phyloP scores from a whole-genome alignment of 2,329 filamentous ascomycete genomes.

The Cladobotryum mycophilum region DNA sequence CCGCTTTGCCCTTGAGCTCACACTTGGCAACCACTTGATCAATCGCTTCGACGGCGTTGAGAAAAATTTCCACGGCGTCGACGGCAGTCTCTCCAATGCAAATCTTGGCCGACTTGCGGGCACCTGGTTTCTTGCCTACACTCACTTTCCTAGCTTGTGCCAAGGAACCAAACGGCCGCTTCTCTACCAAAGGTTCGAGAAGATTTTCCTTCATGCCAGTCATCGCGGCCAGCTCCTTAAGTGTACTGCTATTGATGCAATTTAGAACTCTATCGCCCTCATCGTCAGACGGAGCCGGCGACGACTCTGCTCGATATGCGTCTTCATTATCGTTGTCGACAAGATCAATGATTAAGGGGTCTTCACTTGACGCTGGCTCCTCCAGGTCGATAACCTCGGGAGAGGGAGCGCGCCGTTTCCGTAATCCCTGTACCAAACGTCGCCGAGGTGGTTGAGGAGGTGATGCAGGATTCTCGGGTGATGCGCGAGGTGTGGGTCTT shows the following conservation, averaged over 20 bases:
- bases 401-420: slow-evolving; percentile 20
- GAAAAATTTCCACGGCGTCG: slow-evolving; percentile 59
- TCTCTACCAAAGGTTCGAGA: slow-evolving; percentile 61
- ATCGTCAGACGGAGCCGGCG: slow-evolving; percentile 23
- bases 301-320: slow-evolving; percentile 30
- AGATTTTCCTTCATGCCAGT: slow-evolving; percentile 66
- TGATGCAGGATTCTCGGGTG: slow-evolving; percentile 2
- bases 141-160: slow-evolving; percentile 61
- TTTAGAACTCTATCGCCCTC: slow-evolving; percentile 52
- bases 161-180: slow-evolving; percentile 67
- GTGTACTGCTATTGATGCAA: slow-evolving; percentile 75
- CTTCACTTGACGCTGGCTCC: slow-evolving; percentile 25
- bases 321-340: slow-evolving; percentile 38
- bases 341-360: slow-evolving; percentile 29
- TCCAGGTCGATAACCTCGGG: slow-evolving; percentile 16
- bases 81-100: slow-evolving; percentile 49
- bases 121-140: slow-evolving; percentile 40
- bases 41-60: slow-evolving; percentile 72
- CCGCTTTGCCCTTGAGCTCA: slow-evolving; percentile 59
- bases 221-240: slow-evolving; percentile 73
- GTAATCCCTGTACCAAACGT: slow-evolving; percentile 32
- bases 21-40: slow-evolving; percentile 75
- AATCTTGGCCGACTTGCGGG: slow-evolving; percentile 39
- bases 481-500: not conserved
- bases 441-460: slow-evolving; percentile 25